Percentiles rank a stretch among this genome's conserved stretches.
These are phyloP conservation scores for Westerdykella ornata DNA, from an alignment of 2,329 filamentous ascomycete genomes.

Conservation along the genomic window DNA sequence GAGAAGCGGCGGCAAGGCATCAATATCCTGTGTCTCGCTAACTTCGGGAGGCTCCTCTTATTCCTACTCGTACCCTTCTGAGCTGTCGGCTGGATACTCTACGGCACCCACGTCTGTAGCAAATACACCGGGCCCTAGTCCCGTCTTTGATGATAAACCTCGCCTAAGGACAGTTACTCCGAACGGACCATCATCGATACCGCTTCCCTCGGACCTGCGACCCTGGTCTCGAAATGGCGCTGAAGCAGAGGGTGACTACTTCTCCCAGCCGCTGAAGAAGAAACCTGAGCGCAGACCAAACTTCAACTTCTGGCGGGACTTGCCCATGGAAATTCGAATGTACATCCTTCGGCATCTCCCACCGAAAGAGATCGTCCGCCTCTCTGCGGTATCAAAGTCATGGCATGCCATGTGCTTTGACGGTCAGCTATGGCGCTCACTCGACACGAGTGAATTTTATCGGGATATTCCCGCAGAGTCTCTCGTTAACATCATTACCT, in stretches of 20 bases:
- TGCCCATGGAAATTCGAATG: slow-evolving; percentile 78
- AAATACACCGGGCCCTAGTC: slow-evolving; percentile 43
- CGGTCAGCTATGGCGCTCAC: slow-evolving; percentile 81
- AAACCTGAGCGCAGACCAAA: slow-evolving; percentile 35
- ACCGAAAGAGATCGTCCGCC: slow-evolving; percentile 73
- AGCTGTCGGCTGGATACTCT: slow-evolving; percentile 51
- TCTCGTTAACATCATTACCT: slow-evolving; percentile 74
- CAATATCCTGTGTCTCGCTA: slow-evolving; percentile 59
- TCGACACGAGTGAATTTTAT: slow-evolving; percentile 83
- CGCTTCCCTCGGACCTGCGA: slow-evolving; percentile 58
- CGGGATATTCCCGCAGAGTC: slow-evolving; percentile 76
- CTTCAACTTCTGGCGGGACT: slow-evolving; percentile 67
- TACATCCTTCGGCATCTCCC: slow-evolving; percentile 68
- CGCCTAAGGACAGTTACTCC: slow-evolving; percentile 51
- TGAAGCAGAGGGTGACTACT: slow-evolving; percentile 42
- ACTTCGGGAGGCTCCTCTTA: slow-evolving; percentile 48
- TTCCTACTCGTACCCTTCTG: slow-evolving; percentile 50
- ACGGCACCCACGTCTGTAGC: slow-evolving; percentile 51
- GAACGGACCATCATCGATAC: slow-evolving; percentile 49
- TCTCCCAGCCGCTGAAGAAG: slow-evolving; percentile 38
- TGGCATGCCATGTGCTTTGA: slow-evolving; percentile 87
- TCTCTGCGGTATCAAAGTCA: slow-evolving; percentile 67
- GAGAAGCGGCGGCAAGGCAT: slow-evolving; percentile 56
- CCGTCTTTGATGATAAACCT: slow-evolving; percentile 49
- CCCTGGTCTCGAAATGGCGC: slow-evolving; percentile 41